A percentile compares a stretch with the other conserved stretches of the same genome.
These are phyloP conservation scores for Persicaria maculosa DNA, from an alignment of 148 eudicot genomes.

Conservation along the genomic window DNA sequence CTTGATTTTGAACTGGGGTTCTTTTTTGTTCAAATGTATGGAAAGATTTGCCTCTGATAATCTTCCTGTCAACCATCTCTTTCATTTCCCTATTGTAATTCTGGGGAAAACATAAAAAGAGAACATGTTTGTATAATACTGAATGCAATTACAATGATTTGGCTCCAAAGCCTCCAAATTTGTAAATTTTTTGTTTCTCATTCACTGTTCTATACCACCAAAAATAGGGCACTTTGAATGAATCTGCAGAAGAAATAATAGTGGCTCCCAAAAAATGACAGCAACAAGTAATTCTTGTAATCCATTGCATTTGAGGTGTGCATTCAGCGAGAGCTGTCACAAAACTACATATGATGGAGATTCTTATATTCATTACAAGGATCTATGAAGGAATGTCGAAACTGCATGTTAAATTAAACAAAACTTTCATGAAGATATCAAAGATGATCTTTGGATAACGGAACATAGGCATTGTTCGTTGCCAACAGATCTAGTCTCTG, in stretches of 20 bases:
- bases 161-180: neutral
- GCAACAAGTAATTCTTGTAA: neutral
- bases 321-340: neutral
- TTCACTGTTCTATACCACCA: neutral
- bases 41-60: conserved; percentile 23
- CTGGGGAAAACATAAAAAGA: neutral
- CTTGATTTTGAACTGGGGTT: too few relatives aligned
- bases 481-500: neutral
- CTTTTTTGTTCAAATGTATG: too few relatives aligned
- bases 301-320: neutral
- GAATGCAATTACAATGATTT: neutral
- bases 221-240: neutral
- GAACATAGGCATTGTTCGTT: neutral
- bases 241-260: neutral
- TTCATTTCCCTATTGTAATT: neutral
- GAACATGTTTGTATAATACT: conserved; percentile 1
- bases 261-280: neutral
- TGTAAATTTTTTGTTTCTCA: neutral
- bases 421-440: neutral
- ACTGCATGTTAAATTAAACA: conserved; percentile 6
- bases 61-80: neutral
- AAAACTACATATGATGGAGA: neutral
- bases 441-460: neutral
- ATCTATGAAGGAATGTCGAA: neutral
- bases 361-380: neutral